phyloP scores from a whole-genome alignment of 345 rosid species.

The Salix brachista region DNA sequence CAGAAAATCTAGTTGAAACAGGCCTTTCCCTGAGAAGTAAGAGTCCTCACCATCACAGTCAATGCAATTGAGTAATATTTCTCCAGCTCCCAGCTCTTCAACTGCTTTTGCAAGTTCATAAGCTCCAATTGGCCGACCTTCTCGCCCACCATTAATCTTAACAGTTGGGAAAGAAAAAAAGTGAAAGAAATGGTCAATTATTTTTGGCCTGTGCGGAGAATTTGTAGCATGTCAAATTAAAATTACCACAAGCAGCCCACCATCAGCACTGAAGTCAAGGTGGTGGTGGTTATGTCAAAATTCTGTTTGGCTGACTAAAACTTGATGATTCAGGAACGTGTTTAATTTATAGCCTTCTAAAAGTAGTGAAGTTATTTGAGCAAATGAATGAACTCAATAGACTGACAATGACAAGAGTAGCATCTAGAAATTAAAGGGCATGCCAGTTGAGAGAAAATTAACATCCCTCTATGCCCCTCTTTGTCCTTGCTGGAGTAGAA shows the following conservation, averaged over 20 bases:
- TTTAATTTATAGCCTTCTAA: not conserved
- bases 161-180: not conserved
- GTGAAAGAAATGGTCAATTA: not conserved
- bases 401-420: not conserved
- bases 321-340: not conserved
- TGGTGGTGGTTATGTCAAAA: not conserved
- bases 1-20: too few relatives aligned
- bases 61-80: conserved; percentile 88
- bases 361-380: not conserved
- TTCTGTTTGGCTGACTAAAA: not conserved
- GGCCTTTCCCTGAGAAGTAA: not conserved
- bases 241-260: not conserved
- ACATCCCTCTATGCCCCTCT: not conserved
- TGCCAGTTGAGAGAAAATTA: not conserved
- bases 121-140: conserved; percentile 95
- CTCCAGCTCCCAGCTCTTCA: conserved; percentile 96
- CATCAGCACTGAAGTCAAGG: not conserved
- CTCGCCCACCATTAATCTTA: conserved; percentile 95
- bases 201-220: not conserved
- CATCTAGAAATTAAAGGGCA: not conserved
- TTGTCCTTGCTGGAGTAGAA: not conserved
- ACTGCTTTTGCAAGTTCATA: conserved; percentile 96
- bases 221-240: not conserved
- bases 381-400: not conserved
- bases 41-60: conserved; percentile 77